Conservation (phyloP, 225 moss, liverwort and hornwort species). For the Polytrichum formosum region DNA sequence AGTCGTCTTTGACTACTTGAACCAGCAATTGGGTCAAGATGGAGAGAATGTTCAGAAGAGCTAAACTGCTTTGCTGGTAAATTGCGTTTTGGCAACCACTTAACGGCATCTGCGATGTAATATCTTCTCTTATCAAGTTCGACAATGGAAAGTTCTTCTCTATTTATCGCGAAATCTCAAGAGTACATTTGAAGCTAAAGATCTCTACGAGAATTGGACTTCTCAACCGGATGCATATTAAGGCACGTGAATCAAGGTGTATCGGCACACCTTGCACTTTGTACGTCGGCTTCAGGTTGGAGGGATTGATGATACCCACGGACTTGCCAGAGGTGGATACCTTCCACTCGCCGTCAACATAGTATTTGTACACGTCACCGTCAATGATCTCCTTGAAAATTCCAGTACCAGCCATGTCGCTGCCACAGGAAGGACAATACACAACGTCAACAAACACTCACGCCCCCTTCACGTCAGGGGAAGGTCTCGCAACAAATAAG, state of each 20-base stretch:
- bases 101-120: no score
- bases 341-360: constrained; percentile 71
- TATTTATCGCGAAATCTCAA: no score
- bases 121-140: no score
- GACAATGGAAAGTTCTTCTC: no score
- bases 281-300: constrained; percentile 67
- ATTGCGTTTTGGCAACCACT: not conserved
- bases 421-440: constrained; percentile 8
- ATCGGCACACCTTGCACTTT: constrained; percentile 66
- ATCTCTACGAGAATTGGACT: not conserved
- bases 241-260: not conserved
- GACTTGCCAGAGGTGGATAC: constrained; percentile 51
- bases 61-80: not conserved
- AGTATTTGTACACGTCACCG: constrained; percentile 74
- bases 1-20: no score
- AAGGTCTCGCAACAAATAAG: not conserved
- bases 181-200: not conserved
- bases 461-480: not conserved
- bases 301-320: constrained; percentile 68
- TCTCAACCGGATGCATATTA: not conserved
- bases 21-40: not conserved
- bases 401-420: constrained; percentile 57
- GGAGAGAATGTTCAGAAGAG: not conserved
- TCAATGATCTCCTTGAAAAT: constrained; percentile 76
- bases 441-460: constrained; percentile 8